These are phyloP conservation scores for Pichia ethanolica DNA, from an alignment of 805 yeast genomes.

Conservation along the genomic window DNA sequence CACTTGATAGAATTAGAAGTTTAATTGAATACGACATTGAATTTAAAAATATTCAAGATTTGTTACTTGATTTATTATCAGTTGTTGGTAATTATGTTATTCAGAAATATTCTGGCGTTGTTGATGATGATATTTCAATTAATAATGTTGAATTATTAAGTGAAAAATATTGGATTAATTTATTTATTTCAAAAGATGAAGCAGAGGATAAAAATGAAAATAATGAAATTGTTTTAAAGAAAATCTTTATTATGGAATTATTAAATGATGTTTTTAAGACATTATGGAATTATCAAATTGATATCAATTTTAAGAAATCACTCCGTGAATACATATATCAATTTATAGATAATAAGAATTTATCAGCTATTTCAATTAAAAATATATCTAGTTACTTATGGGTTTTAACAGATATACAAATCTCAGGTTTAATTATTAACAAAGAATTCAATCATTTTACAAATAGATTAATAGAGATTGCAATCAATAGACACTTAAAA, in stretches of 20 bases:
- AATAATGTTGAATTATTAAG: constrained; percentile 13
- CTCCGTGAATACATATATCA: not conserved
- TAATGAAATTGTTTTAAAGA: constrained; percentile 3
- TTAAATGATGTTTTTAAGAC: constrained; percentile 22
- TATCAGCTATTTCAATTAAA: not conserved
- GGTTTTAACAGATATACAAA: constrained; percentile 7
- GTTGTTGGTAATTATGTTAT: constrained; percentile 37
- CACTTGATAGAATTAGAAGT: constrained; percentile 32
- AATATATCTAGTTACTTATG: constrained; percentile 1
- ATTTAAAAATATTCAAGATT: constrained; percentile 18
- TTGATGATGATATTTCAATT: not conserved
- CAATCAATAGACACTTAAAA: not conserved
- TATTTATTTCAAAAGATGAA: constrained; percentile 10
- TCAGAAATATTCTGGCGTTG: constrained; percentile 11
- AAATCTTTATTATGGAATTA: constrained; percentile 16
- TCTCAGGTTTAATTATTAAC: not conserved
- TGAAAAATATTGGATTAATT: constrained; percentile 21
- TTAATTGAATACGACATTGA: constrained; percentile 21
- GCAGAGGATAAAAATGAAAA: not conserved
- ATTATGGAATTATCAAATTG: constrained; percentile 6
- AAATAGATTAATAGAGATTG: not conserved
- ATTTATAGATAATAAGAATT: not conserved
- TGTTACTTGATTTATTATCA: constrained; percentile 33
- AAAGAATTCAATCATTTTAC: not conserved
- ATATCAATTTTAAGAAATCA: not conserved